Conservation (phyloP, 257 asterid genomes). For the Plantago ovata region DNA sequence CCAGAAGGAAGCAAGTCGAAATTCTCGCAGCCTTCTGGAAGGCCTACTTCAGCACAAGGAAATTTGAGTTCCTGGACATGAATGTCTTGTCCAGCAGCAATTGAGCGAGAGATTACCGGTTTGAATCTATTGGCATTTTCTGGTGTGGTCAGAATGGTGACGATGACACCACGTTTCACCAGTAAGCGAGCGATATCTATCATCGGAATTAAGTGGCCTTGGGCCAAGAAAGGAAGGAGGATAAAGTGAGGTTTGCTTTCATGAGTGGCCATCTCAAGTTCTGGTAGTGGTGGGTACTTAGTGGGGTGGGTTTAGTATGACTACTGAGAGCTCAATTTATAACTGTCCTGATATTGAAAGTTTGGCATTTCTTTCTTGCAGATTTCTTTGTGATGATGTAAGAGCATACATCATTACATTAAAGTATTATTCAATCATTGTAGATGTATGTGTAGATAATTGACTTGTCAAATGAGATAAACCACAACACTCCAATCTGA, state of each 20-base stretch:
- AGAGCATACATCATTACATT: neutral
- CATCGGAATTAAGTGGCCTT: conserved; percentile 56
- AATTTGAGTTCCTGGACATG: conserved; percentile 28
- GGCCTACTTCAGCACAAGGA: conserved; percentile 38
- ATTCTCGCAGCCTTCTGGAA: conserved; percentile 48
- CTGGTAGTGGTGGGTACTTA: neutral
- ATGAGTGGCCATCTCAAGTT: conserved; percentile 30
- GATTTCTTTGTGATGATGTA: neutral
- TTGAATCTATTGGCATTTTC: conserved; percentile 27
- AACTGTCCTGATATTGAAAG: neutral
- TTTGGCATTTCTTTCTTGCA: no score
- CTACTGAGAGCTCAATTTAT: neutral
- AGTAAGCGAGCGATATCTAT: conserved; percentile 36
- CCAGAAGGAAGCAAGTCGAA: conserved; percentile 37
- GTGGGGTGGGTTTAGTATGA: neutral
- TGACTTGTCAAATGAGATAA: neutral
- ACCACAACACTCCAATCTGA: no score
- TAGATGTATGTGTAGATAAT: neutral
- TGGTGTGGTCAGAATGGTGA: conserved; percentile 47
- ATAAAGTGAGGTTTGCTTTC: conserved; percentile 38
- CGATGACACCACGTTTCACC: conserved; percentile 29
- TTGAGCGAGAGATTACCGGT: conserved; percentile 23
- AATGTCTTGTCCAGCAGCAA: conserved; percentile 25
- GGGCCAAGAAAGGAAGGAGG: conserved; percentile 52
- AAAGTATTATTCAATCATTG: neutral